A percentile compares a stretch with the other conserved stretches of the same genome.
phyloP scores from a whole-genome alignment of 164 flowering plant species.

The Stephania yunnanensis region DNA sequence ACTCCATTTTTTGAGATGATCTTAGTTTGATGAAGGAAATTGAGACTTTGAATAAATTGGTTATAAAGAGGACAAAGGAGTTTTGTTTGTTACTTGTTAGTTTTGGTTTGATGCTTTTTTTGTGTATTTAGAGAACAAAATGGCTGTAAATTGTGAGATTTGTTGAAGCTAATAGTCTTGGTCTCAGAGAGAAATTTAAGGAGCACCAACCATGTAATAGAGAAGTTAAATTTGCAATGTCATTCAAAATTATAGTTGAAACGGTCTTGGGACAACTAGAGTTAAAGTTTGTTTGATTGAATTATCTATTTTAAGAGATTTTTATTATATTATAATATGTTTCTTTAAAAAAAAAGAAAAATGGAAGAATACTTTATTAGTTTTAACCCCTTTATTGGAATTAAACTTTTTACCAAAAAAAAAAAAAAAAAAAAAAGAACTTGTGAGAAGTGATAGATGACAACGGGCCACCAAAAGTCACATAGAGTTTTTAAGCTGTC shows the following conservation, averaged over 20 bases:
- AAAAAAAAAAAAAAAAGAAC: too few species aligned
- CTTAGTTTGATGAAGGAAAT: background rate
- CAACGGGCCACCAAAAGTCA: too few species aligned
- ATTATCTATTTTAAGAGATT: background rate
- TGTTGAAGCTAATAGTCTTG: background rate
- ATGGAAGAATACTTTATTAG: too few species aligned
- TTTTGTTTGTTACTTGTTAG: background rate
- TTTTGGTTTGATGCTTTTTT: background rate
- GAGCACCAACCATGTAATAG: background rate
- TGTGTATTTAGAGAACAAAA: background rate
- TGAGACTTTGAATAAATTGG: background rate
- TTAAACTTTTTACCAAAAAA: too few species aligned
- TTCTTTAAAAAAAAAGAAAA: too few species aligned
- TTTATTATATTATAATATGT: too few species aligned
- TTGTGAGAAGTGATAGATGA: too few species aligned
- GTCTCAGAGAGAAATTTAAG: background rate
- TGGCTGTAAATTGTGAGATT: background rate
- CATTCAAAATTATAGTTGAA: conserved; percentile 3
- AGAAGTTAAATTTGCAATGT: background rate
- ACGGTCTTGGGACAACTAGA: background rate
- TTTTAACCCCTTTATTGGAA: too few species aligned
- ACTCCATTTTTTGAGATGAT: background rate
- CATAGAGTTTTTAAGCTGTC: too few species aligned
- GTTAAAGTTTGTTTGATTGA: background rate
- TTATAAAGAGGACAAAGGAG: background rate